Conservation (phyloP, 352 stramenopile species). For the Blastocystis sp. region DNA sequence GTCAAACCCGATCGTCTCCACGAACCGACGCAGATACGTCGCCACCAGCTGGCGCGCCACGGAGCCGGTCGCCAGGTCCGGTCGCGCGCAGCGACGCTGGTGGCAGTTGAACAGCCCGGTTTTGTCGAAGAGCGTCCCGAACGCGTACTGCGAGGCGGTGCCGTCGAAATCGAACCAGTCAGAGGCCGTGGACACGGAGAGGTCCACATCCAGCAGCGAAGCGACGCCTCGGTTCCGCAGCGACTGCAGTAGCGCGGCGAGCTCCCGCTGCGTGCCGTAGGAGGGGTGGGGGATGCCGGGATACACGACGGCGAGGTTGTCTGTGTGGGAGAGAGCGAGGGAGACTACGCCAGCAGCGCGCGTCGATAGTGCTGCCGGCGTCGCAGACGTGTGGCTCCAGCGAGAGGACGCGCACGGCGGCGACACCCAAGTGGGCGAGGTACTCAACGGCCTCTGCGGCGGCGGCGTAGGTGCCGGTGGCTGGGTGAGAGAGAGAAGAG, state of each 20-base stretch:
- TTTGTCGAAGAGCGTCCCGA: not conserved
- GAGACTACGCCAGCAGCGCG: not conserved
- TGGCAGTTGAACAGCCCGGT: not conserved
- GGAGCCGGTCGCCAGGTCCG: not conserved
- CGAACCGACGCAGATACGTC: not conserved
- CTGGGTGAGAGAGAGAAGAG: not conserved
- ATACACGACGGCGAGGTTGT: not conserved
- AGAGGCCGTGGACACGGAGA: not conserved
- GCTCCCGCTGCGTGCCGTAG: not conserved
- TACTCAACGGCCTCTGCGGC: not conserved
- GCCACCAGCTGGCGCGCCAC: not conserved
- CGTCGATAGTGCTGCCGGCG: not conserved
- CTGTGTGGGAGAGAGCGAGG: not conserved
- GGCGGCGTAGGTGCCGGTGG: not conserved
- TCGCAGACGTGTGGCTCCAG: slow-evolving; percentile 1
- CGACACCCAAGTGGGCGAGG: not conserved
- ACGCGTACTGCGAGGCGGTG: not conserved
- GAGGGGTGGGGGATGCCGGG: slow-evolving; percentile 18
- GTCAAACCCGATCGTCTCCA: not conserved
- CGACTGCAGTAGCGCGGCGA: not conserved
- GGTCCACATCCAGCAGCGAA: not conserved
- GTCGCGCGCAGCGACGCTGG: not conserved
- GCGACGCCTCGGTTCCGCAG: not conserved
- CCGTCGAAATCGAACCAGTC: slow-evolving; percentile 41
- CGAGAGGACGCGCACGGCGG: not conserved